Percentiles rank a stretch among this genome's conserved stretches.
phyloP scores from a whole-genome alignment of 495 filamentous ascomycete species.

The Sabuloglossum arenarium region DNA sequence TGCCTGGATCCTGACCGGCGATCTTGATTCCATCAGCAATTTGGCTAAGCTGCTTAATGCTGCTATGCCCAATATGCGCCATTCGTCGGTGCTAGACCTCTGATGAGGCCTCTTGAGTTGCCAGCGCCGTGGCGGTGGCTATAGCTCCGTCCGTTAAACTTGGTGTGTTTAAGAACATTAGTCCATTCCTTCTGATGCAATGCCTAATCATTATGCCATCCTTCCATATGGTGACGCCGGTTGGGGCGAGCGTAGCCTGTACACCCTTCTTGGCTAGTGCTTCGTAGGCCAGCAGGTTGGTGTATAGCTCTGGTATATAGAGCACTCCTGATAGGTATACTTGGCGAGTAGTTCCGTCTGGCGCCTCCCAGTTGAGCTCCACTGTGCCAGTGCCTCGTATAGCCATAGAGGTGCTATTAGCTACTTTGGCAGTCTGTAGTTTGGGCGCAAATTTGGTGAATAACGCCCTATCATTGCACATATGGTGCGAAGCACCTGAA shows the following conservation, averaged over 20 bases:
- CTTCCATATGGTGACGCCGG: neutral
- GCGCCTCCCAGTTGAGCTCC: neutral
- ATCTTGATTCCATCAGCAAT: neutral
- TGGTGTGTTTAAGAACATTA: neutral
- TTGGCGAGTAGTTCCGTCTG: neutral
- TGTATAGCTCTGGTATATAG: neutral
- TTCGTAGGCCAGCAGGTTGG: neutral
- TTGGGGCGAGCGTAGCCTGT: neutral
- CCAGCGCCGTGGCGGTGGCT: neutral
- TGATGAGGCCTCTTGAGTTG: neutral
- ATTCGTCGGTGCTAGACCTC: conserved; percentile 6
- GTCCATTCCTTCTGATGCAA: neutral
- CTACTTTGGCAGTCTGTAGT: neutral
- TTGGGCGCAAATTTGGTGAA: neutral
- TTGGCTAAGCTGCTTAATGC: neutral
- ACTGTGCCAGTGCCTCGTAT: neutral
- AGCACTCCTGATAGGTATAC: neutral
- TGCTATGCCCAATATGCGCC: neutral
- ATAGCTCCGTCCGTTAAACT: neutral
- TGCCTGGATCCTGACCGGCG: no score
- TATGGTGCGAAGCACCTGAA: neutral
- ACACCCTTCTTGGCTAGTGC: neutral
- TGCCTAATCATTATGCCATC: no score
- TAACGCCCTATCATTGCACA: neutral
- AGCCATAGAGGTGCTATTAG: neutral